Evolutionary conservation across 2,329 filamentous ascomycete species (phyloP).

Genomic region (Colletotrichum truncatum): DNA sequence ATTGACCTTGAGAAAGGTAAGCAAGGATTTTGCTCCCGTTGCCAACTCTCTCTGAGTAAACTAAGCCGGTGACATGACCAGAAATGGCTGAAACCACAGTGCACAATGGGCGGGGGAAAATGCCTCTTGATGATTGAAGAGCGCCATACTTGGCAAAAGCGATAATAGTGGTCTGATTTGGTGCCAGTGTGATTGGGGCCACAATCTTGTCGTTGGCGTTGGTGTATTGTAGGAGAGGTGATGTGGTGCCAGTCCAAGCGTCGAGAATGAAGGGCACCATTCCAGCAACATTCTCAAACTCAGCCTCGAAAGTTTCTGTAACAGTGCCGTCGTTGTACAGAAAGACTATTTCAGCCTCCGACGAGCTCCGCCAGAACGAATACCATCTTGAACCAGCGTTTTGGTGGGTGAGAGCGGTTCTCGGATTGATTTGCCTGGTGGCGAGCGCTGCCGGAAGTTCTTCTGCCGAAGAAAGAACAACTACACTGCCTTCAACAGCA

Average conservation of each 20-base stretch:
- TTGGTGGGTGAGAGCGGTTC: background rate
- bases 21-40: too few relatives aligned
- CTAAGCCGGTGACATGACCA: too few relatives aligned
- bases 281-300: background rate
- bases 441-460: background rate
- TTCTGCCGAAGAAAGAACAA: background rate
- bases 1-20: too few relatives aligned
- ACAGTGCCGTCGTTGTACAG: conserved; percentile 16
- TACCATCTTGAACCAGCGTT: conserved; percentile 3
- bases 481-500: background rate
- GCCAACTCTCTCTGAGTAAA: too few relatives aligned
- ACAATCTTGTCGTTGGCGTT: background rate
- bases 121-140: too few relatives aligned
- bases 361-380: background rate
- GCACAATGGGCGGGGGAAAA: background rate
- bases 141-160: background rate
- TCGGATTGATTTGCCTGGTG: background rate
- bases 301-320: background rate
- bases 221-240: background rate
- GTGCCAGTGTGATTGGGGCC: background rate
- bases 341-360: conserved; percentile 6
- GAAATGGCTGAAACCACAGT: too few relatives aligned
- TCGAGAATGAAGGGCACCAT: background rate
- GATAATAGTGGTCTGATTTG: background rate
- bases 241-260: background rate